phyloP scores from a whole-genome alignment of 2,329 filamentous ascomycete species.

The Hypoxylon sp. region DNA sequence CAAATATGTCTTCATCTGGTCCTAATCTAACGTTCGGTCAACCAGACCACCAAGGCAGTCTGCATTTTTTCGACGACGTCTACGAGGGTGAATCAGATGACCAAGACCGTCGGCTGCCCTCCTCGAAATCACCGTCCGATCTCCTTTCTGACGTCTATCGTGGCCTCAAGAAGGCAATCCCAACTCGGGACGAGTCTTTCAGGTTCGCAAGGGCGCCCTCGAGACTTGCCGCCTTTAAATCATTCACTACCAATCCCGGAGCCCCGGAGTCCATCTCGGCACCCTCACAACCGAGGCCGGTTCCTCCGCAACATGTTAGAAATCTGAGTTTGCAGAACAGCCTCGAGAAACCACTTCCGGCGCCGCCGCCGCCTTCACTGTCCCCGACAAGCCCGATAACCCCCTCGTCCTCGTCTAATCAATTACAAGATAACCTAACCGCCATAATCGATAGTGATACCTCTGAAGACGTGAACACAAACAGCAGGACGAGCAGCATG shows the following conservation, averaged over 20 bases:
- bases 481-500: constrained; percentile 65
- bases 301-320: constrained; percentile 64
- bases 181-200: constrained; percentile 60
- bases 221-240: constrained; percentile 58
- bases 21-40: constrained; percentile 51
- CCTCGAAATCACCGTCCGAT: constrained; percentile 61
- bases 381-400: constrained; percentile 56
- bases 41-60: constrained; percentile 50
- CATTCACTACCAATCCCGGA: constrained; percentile 47
- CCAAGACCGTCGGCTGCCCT: constrained; percentile 53
- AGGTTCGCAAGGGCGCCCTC: constrained; percentile 63
- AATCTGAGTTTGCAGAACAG: constrained; percentile 69
- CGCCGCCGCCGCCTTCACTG: constrained; percentile 61
- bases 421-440: constrained; percentile 45
- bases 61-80: constrained; percentile 59
- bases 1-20: constrained; percentile 50
- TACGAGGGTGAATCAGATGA: constrained; percentile 58
- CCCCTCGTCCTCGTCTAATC: constrained; percentile 42
- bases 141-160: constrained; percentile 67
- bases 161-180: constrained; percentile 65
- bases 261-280: constrained; percentile 44
- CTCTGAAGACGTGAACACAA: constrained; percentile 53
- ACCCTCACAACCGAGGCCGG: constrained; percentile 34
- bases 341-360: constrained; percentile 71
- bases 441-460: constrained; percentile 55